Evolutionary conservation across 2,329 filamentous ascomycete genomes (phyloP).

Genomic region (Xylariaceae sp.): DNA sequence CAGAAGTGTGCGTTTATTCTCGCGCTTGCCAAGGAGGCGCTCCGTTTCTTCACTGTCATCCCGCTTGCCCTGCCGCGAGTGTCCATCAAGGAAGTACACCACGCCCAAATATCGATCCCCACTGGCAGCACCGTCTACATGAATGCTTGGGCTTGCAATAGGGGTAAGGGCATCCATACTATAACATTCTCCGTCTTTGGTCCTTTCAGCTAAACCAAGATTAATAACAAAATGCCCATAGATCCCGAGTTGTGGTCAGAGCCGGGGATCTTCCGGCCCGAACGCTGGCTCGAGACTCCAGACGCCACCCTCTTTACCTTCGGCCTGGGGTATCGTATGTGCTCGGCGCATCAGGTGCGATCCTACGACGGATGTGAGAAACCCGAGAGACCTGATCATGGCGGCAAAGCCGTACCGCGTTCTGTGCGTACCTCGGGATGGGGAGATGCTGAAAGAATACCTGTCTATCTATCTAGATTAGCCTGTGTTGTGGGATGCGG

Average conservation of each 20-base stretch:
- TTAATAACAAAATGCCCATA: too few species aligned
- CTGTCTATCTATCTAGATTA: constrained; percentile 10
- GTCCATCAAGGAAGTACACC: constrained; percentile 67
- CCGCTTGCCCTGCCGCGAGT: constrained; percentile 71
- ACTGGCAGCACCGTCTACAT: constrained; percentile 76
- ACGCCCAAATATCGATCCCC: constrained; percentile 61
- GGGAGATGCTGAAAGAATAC: constrained; percentile 10
- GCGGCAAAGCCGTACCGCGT: constrained; percentile 22
- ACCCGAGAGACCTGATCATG: constrained; percentile 27
- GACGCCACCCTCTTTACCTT: constrained; percentile 26
- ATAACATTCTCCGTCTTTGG: background rate
- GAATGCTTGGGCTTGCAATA: constrained; percentile 34
- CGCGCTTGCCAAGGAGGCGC: constrained; percentile 70
- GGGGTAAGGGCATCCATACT: too few species aligned
- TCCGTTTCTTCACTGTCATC: constrained; percentile 75
- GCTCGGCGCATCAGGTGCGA: constrained; percentile 24
- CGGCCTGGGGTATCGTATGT: constrained; percentile 28
- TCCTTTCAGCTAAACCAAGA: constrained; percentile 11
- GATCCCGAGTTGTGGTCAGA: too few species aligned
- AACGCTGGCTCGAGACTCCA: too few species aligned
- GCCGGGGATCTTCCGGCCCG: too few species aligned
- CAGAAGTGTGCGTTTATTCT: constrained; percentile 70
- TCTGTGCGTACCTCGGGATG: constrained; percentile 23
- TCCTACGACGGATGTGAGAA: constrained; percentile 24
- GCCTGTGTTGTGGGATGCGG: background rate